Base-by-base conservation (phyloP, 2,329 filamentous ascomycete species). In the Sclerotinia borealis region DNA sequence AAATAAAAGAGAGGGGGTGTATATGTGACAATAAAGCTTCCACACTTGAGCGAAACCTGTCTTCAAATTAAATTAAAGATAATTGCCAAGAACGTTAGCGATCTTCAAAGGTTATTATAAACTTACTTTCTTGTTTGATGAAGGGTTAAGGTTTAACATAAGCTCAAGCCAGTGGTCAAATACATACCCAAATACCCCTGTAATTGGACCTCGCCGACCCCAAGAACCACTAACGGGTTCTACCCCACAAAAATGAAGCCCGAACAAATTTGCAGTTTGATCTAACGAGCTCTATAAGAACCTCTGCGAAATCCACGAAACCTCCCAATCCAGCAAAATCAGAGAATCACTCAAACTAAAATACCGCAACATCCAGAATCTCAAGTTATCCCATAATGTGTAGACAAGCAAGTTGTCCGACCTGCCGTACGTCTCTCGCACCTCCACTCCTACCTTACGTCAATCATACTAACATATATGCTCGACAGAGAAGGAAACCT, bases 401-500 rank as follows among this genome's bases (percentile, higher is more conserved):
- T 73, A 79, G 78, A 68, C 78, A 79, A 75, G 75, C 79, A 48
- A 77, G 76, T 59, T 84, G 82, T 73, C 70, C 75, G 50, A 80
- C 74, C 37, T 84, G 82, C 74, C 73, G 81, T 83, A 78, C 63
- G 79, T 66, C 17, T 39, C n/a, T 51, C n/a, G 29, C 50, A 13
- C 13, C 27, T 10, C 31, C 25, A 49, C 37, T 43, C 64, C 66
- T 45, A 61, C 59, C 22, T 55, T 43, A 47, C 25, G 22, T 59
- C 25, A 29, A 27, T 59, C 25, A 29, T 37, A 19, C 65, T 56
- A n/a, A 60, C 49, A 41, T 48, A 5, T 3, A 11, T n/a, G 55
- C 29, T 27, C 22, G 58, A 62, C 64, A 80, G 81, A 79, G 56
- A 83, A 83, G 66, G 68, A 75, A 39, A 80, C 81, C 17, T 84